These are phyloP conservation scores for Fusarium xylarioides DNA, from an alignment of 2,329 filamentous ascomycete genomes.

Conservation along the genomic window DNA sequence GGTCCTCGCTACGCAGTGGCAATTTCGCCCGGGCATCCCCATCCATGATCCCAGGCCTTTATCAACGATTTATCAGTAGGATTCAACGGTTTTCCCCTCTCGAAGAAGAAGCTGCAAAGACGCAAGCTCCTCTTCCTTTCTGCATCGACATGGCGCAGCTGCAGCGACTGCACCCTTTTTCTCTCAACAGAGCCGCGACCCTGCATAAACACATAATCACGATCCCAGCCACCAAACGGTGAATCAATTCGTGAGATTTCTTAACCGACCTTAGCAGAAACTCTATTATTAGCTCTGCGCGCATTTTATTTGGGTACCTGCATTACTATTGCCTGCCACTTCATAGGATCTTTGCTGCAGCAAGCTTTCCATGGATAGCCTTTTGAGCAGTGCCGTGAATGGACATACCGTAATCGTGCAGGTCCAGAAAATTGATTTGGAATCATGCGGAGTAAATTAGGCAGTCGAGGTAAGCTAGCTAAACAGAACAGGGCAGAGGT, in stretches of 20 bases:
- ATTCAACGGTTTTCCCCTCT: background rate
- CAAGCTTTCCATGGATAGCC: background rate
- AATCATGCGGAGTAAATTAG: constrained; percentile 8
- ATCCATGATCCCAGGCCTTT: background rate
- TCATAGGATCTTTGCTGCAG: background rate
- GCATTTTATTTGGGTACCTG: constrained; percentile 20
- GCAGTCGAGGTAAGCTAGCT: background rate
- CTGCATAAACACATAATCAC: constrained; percentile 3
- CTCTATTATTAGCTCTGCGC: constrained; percentile 18
- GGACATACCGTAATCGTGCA: background rate
- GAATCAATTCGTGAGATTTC: constrained; percentile 15
- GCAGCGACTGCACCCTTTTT: background rate
- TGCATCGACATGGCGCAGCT: constrained; percentile 12
- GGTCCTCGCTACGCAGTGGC: background rate
- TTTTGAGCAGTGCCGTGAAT: background rate
- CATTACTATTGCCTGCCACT: constrained; percentile 1
- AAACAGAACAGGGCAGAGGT: background rate
- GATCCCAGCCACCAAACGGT: background rate
- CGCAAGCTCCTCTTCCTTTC: background rate
- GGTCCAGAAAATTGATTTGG: constrained; percentile 15
- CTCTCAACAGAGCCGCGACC: background rate
- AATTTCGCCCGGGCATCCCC: background rate
- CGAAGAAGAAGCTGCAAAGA: constrained; percentile 6
- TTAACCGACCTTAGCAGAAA: background rate
- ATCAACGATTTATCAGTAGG: background rate